Base-by-base conservation (phyloP, 805 yeast genomes). In the Wickerhamomyces subpelliculosus region DNA sequence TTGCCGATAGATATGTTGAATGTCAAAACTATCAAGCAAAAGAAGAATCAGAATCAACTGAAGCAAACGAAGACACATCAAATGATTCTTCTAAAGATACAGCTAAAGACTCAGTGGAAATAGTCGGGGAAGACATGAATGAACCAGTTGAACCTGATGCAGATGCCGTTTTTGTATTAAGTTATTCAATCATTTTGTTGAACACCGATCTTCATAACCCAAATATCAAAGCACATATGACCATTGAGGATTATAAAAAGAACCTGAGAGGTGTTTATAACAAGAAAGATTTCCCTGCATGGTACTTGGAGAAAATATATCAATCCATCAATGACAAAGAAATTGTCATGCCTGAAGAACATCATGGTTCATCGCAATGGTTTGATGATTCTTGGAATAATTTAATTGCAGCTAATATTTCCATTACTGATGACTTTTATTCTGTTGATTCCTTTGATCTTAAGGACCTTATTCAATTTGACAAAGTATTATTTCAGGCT, bases 341-440 rank as follows among this genome's bases (percentile, higher is more conserved):
- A 60, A 93, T 93, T 45, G 86, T 93, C 35, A 85, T 94, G 89
- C 97, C 98, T 0, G 97, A 93, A 52, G 98, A 93, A 53, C 97
- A 90, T 50, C 94, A 87, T 55, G 93, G 90, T 13, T 85, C 88
- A 10, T 84, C 87, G 17, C 87, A 84, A 55, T 83, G 95, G 80
- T 90, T 89, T 60, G 97, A 89, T 54, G 90, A 84, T 52, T 67
- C 76, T 14, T 84, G 95, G 95, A 80, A 80, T 47, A 78, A 81
- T 41, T 57, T 84, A 43, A 73, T 84, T 31, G 62, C 63, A 17
- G 57, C 62, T 1, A 61, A 67, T 17, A 57, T 61, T 3, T 65
- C 65, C 0, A 35, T 60, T 19, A 58, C 61, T 4, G 55, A 58
- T 4, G 54, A 57, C 5, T 47, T 42, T 8, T 47, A 45, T 23